Evolutionary conservation across 257 asterid species (phyloP).

Genomic region (Penstemon eatonii): DNA sequence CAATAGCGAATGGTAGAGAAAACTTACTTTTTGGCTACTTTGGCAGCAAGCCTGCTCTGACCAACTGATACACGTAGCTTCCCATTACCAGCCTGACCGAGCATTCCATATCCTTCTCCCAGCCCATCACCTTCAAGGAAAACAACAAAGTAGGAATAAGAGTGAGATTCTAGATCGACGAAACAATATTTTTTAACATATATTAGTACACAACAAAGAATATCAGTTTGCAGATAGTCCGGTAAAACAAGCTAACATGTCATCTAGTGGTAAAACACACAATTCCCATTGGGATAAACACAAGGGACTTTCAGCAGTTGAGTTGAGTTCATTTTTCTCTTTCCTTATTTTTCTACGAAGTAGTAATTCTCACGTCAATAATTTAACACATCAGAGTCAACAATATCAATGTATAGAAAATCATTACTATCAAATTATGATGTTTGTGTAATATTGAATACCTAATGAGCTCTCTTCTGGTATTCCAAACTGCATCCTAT

Average conservation of each 20-base stretch:
- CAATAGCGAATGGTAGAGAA: conserved; percentile 1
- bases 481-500: conserved; percentile 92
- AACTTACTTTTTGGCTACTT: conserved; percentile 83
- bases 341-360: background rate
- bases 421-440: background rate
- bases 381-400: background rate
- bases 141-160: conserved; percentile 7
- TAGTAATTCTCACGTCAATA: background rate
- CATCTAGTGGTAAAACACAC: background rate
- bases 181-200: conserved; percentile 1
- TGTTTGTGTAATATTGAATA: conserved; percentile 25
- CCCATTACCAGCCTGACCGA: conserved; percentile 97
- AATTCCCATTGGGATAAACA: background rate
- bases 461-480: conserved; percentile 99
- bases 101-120: conserved; percentile 99
- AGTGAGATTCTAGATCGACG: conserved; percentile 1
- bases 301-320: background rate
- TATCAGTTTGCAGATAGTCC: background rate
- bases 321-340: background rate
- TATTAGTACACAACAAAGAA: background rate
- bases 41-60: conserved; percentile 82
- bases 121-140: conserved; percentile 85
- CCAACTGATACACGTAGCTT: conserved; percentile 84
- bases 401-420: background rate
- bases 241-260: background rate